Base-by-base conservation (phyloP, 768 basidiomycete genomes). In the Tricholoma furcatifolium region DNA sequence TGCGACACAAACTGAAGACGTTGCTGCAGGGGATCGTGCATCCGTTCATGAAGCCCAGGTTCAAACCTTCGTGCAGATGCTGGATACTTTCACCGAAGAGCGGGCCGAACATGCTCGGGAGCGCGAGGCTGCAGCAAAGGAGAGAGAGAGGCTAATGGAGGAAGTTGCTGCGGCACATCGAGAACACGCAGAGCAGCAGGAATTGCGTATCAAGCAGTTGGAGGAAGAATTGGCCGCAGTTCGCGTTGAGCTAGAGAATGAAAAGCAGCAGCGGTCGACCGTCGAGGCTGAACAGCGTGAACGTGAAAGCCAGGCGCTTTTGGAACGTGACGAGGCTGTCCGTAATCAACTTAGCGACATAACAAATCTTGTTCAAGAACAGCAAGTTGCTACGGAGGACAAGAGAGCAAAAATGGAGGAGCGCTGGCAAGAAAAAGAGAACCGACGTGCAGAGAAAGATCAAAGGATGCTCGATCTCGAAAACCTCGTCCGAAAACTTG, bases 301-400 rank as follows among this genome's bases (percentile, higher is more conserved):
- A 62, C 74, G 74, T 27, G 84, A 87, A 55, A 70, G 80, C 18
- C 70, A 71, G 35, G 87, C 85, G 43, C 71, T 74, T 31, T 62
- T 71, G 35, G 87, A 88, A 51, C 79, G 83, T 6, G 81, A 85
- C 55, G 83, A 86, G 12, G 75, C 70, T 7, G 65, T 88, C 39
- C 75, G 81, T 31, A 72, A 66, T 35, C 88, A 91, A 58, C 67
- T 93, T 12, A 70, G 65, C 4, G 89, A 92, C 54, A 80, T 93
- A 57, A 85, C 90, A 1, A 85, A 86, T 56, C 64, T 90, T 48
- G 73, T 92, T 12, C 82, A 87, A 51, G 83, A 85, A 52, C 85
- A 89, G 51, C 74, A 80, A 1, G 79, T 83, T 31, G 74, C 78
- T 44, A 76, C 78, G 32, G 78, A 81, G 27, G 70, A 75, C 58